Percentiles rank a stretch among this genome's conserved stretches.
These are phyloP conservation scores for Acanthamoeba royreba DNA, from an alignment of 208 protist genomes.

Conservation along the genomic window DNA sequence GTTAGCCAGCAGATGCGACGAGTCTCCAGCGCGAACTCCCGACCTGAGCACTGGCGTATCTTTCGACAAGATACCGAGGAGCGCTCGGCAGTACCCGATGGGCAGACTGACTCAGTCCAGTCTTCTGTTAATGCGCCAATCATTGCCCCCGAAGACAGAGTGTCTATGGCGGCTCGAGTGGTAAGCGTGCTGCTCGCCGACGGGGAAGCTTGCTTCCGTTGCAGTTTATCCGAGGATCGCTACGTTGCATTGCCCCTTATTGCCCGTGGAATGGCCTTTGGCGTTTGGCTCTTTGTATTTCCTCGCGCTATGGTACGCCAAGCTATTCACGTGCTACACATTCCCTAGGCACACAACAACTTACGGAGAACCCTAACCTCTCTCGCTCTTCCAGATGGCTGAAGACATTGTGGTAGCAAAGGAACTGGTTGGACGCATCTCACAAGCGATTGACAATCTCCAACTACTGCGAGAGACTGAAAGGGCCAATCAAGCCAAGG, in stretches of 20 bases:
- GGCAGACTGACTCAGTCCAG: no score
- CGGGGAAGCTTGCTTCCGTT: not conserved
- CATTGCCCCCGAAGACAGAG: no score
- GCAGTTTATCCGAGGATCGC: not conserved
- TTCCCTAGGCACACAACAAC: no score
- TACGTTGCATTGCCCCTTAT: not conserved
- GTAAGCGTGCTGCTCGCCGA: no score
- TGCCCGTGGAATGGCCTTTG: not conserved
- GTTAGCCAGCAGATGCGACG: not conserved
- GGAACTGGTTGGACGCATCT: not conserved
- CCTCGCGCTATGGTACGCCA: no score
- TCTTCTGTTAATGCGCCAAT: no score
- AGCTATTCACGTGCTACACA: no score
- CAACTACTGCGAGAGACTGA: not conserved
- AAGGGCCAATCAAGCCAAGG: not conserved
- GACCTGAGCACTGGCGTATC: no score
- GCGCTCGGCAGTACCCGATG: no score
- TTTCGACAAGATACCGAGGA: no score
- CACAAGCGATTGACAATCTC: not conserved
- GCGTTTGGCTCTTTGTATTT: not conserved
- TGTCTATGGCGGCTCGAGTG: no score
- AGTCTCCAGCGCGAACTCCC: not conserved
- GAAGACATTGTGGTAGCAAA: not conserved
- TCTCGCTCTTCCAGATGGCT: not conserved
- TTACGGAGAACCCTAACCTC: no score